phyloP scores from a whole-genome alignment of 495 filamentous ascomycete species.

The Neurospora sp. region DNA sequence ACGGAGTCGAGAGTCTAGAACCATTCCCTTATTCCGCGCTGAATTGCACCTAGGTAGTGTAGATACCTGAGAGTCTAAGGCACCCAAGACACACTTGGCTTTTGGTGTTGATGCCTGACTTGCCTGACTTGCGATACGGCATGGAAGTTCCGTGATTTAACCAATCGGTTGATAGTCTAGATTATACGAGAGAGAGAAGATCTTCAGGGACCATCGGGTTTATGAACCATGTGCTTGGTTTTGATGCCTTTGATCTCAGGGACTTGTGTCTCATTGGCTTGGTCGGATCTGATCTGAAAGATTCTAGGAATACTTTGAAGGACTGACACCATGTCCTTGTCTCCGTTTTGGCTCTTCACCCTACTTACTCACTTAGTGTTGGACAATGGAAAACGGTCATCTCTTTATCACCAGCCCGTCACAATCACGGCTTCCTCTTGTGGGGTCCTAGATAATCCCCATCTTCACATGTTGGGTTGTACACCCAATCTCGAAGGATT shows the following conservation, averaged over 20 bases:
- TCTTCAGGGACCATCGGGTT: not conserved
- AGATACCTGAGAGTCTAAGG: too few relatives aligned
- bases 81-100: not conserved
- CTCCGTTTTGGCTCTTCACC: not conserved
- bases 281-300: not conserved
- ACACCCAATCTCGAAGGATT: not conserved
- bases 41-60: too few relatives aligned
- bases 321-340: not conserved
- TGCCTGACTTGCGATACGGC: too few relatives aligned
- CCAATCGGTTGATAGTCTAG: not conserved
- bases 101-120: not conserved
- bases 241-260: too few relatives aligned
- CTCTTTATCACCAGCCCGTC: not conserved
- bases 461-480: not conserved
- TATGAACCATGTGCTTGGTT: not conserved
- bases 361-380: not conserved
- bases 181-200: not conserved
- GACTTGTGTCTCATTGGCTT: not conserved
- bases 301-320: not conserved
- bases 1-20: not conserved
- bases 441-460: too few relatives aligned
- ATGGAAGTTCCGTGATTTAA: too few relatives aligned
- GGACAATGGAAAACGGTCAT: not conserved
- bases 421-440: not conserved
- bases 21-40: not conserved